Base-by-base conservation (phyloP, 225 moss, liverwort and hornwort species). In the Marchantia paleacea region DNA sequence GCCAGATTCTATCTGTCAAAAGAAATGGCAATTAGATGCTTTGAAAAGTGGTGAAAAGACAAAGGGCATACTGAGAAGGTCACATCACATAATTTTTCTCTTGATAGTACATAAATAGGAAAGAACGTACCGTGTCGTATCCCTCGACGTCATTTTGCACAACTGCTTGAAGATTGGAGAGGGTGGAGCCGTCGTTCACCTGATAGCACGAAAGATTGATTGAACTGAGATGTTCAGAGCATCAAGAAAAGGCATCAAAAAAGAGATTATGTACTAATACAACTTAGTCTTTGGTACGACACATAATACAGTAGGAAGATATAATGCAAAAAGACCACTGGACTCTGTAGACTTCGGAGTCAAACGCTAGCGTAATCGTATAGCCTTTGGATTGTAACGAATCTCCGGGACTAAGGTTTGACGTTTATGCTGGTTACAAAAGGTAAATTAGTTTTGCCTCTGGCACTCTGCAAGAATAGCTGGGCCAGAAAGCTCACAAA, bases 1-100 rank as follows among this genome's bases (percentile, higher is more conserved):
- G 85, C 97, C 97, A 85, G 95, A 95, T 84, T 93, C 93, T 90
- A 97, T 95, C 97, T 97, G 90, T 77, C 91, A 93, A 72, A 90
- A 82, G 85, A 85, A 89, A 90, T 76, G 85, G 66, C 83, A 87
- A 63, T 91, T 84, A 84, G 89, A 84, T 86, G 73, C 82, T 78
- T 75, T 48, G 77, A 76, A 86, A 47, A 29, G 80, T 12, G 62
- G 10, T 65, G 12, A 25, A 11, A 10, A 15, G 50, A 72, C 20
- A 22, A n/a, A 47, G 24, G 10, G 11, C 20, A n/a, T 11, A 10
- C 4, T 52, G 0, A 10, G 52, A 14, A 26, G 6, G 31, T 54
- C 73, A 73, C 47, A 39, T 39, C 39, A 39, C 39, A 2, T 2
- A 5, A 65, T 25, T 39, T 39, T 39, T 39, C 39, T 39, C 39